Evolutionary conservation across 1,139 yeast genomes (phyloP).

Genomic region (Blastobotrys illinoisensis): DNA sequence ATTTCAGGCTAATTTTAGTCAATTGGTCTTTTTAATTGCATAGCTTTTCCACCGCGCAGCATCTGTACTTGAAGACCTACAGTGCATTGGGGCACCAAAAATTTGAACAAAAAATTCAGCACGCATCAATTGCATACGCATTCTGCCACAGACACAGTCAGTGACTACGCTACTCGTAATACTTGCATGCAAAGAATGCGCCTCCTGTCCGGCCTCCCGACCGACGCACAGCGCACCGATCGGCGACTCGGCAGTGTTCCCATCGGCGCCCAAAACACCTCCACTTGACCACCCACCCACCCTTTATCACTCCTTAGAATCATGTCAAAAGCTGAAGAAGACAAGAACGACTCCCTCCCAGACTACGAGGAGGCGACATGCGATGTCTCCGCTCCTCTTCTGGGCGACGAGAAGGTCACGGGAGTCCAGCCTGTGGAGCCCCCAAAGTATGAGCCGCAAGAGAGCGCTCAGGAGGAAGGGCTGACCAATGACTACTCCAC

Average conservation of each 20-base stretch:
- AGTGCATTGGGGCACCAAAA: too few relatives aligned
- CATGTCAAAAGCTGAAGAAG: not conserved
- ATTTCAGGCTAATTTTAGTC: too few relatives aligned
- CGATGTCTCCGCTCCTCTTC: constrained; percentile 1
- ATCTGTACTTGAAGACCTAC: too few relatives aligned
- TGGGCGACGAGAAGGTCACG: constrained; percentile 4
- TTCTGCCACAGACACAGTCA: too few relatives aligned
- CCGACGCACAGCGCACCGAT: not conserved
- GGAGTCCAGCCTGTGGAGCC: constrained; percentile 4
- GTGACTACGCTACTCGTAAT: too few relatives aligned
- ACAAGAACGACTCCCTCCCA: not conserved
- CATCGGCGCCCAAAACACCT: not conserved
- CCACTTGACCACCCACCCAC: not conserved
- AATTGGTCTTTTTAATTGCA: too few relatives aligned
- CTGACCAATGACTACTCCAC: constrained; percentile 14
- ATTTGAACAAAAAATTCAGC: too few relatives aligned
- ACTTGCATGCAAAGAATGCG: not conserved
- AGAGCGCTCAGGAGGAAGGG: constrained; percentile 4
- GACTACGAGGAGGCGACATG: constrained; percentile 2
- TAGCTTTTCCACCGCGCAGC: too few relatives aligned
- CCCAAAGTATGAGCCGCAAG: constrained; percentile 9
- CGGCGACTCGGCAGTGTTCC: constrained; percentile 1
- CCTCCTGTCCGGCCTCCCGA: not conserved
- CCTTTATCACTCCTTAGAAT: not conserved
- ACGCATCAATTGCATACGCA: not conserved